Base-by-base conservation (phyloP, 331 rosid species). In the Pyracantha coccinea region DNA sequence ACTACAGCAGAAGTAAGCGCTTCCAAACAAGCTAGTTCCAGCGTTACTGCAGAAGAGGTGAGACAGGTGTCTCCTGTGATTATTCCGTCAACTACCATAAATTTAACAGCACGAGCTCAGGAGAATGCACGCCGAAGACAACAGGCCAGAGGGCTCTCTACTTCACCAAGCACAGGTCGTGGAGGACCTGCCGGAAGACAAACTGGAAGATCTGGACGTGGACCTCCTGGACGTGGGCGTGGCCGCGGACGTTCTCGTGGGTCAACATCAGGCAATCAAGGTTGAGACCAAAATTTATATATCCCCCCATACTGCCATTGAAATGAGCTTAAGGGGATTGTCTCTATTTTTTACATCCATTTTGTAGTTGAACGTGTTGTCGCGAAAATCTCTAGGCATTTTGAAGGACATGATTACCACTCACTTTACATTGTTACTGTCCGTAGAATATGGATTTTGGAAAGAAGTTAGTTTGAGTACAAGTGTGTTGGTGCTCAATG, bases 121-220 rank as follows among this genome's bases (percentile, higher is more conserved):
- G 81, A 84, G 88, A 86, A 84, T 76, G 91, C 97, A 17, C 79
- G 75, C 72, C 76, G 87, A 71, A 87, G 99, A 77, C 94, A 82
- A 28, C 47, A 41, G 47, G 47, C 47, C 15, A 38, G 44, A 38
- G 47, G 47, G 47, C 47, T 41, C 2, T 41, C 47, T 62, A 25
- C 88, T 10, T 8, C 84, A 14, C 75, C 45, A 4, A 53, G 21
- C 31, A 82, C 97, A 79, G 93, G 85, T 23, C 96, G 96, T 15
- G 96, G 84, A 75, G 84, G 99, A 77, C 75, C 66, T 27, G 16
- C 23, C 2, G 85, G 74, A 10, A 89, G 94, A 41, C 12, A 89
- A 78, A 45, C 88, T 86, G 28, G 85, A 7, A 6, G 27, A 20
- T 9, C 66, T 9, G 66, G 68, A 3, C 88, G 75, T 77, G 82